Evolutionary conservation across 352 stramenopile genomes (phyloP).

Genomic region (Discostella stelligera): DNA sequence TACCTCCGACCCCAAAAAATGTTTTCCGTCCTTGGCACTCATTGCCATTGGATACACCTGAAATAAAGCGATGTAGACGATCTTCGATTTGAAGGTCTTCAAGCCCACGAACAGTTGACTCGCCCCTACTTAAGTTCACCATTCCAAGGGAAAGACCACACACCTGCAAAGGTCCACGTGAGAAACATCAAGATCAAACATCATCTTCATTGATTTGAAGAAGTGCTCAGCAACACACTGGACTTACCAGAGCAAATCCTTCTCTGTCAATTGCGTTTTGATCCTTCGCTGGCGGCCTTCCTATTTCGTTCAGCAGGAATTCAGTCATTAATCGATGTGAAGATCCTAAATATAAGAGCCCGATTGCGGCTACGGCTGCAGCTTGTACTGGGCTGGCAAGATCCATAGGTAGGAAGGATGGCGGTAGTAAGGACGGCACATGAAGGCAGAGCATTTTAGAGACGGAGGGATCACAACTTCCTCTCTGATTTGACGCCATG

Average conservation of each 20-base stretch:
- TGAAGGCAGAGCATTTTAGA: constrained; percentile 98
- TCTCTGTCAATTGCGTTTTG: constrained; percentile 86
- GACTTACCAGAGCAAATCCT: constrained; percentile 84
- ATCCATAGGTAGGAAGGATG: constrained; percentile 93
- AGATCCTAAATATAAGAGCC: constrained; percentile 93
- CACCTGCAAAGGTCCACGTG: constrained; percentile 58
- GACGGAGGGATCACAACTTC: constrained; percentile 88
- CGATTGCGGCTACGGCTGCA: constrained; percentile 92
- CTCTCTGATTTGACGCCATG: constrained; percentile 92
- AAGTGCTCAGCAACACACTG: background rate
- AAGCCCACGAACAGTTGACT: constrained; percentile 67
- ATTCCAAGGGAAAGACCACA: constrained; percentile 92
- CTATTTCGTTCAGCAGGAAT: constrained; percentile 95
- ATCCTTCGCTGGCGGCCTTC: constrained; percentile 77
- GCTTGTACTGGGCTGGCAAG: constrained; percentile 92
- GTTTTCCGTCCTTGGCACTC: constrained; percentile 49
- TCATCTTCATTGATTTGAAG: background rate
- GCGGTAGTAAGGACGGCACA: constrained; percentile 92
- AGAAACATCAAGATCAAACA: constrained; percentile 64
- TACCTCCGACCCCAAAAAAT: constrained; percentile 34
- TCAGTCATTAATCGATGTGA: constrained; percentile 97
- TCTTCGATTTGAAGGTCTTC: constrained; percentile 96
- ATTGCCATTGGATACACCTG: constrained; percentile 76
- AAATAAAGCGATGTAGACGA: constrained; percentile 93
- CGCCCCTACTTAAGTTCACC: constrained; percentile 86